Percentiles rank a stretch among this genome's conserved stretches.
These are phyloP conservation scores for Podospora tetraspora DNA, from an alignment of 495 filamentous ascomycete genomes.

Conservation along the genomic window DNA sequence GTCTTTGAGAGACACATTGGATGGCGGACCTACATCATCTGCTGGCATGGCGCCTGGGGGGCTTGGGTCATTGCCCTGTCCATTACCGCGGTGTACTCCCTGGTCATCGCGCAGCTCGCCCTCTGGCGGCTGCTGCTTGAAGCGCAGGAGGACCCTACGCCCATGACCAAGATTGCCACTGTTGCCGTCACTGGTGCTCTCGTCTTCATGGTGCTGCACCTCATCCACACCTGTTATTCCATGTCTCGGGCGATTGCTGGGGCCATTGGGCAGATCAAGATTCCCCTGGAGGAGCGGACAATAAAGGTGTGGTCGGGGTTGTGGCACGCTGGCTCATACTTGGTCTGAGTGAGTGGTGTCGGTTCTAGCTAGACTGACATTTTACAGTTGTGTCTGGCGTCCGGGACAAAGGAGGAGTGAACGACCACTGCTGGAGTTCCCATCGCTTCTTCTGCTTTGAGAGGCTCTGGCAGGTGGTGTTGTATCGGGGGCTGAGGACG, in stretches of 20 bases:
- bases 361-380: too few species aligned
- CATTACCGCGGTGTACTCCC: not conserved
- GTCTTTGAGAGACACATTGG: not conserved
- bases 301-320: not conserved
- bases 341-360: not conserved
- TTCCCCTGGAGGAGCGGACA: not conserved
- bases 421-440: too few species aligned
- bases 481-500: not conserved
- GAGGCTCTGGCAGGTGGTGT: not conserved
- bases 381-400: not conserved
- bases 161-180: not conserved
- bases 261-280: not conserved
- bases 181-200: not conserved
- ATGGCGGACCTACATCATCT: not conserved
- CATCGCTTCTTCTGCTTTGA: too few species aligned
- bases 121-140: not conserved
- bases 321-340: not conserved
- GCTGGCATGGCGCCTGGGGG: not conserved
- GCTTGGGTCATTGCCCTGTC: not conserved
- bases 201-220: not conserved
- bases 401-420: too few species aligned
- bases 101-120: not conserved
- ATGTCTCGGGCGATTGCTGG: not conserved
- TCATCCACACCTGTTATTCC: not conserved
- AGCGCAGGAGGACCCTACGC: not conserved